Base-by-base conservation (phyloP, 805 yeast genomes). In the Candida lessepsii region DNA sequence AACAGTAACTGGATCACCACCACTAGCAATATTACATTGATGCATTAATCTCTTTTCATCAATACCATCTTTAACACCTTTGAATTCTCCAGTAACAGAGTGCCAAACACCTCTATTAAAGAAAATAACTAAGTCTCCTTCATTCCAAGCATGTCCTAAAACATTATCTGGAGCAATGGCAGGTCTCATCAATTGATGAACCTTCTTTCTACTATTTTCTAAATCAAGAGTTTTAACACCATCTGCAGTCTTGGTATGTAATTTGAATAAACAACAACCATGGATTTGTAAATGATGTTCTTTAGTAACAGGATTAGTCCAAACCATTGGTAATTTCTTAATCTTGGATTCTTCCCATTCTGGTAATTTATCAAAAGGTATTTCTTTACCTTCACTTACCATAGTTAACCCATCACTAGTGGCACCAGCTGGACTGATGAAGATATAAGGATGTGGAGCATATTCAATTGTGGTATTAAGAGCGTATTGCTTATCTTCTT, bases 371-470 rank as follows among this genome's bases (percentile, higher is more conserved):
- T 80, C 81, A 15, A 86, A 61, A 2, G 79, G 61, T 41, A 70
- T 60, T 58, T 88, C 96, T 58, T 81, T 80, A 29, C 83, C 84
- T 53, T 88, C 96, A 33, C 83, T 75, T 13, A 78, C 86, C 82
- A 88, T 88, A 2, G 95, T 84, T 45, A 88, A 72, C 5, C 96
- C 96, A 60, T 87, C 95, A 24, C 82, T 75, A 8, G 93, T 84
- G 29, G 96, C 96, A 44, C 71, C 76, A 26, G 95, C 87, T 10
- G 83, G 79, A 4, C 87, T 78, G 47, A 88, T 88, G 61, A 75
- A 86, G 43, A 88, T 88, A 63, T 87, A 88, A 30, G 96, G 96
- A 60, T 88, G 96, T 28, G 96, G 96, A 13, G 96, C 95, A 59
- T 88, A 88, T 33, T 81, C 86, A 16, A 88, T 91, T 3, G 79